Percentiles rank a stretch among this genome's conserved stretches.
Evolutionary conservation across 2,329 filamentous ascomycete genomes (phyloP).

Genomic region (Cladophialophora exuberans): DNA sequence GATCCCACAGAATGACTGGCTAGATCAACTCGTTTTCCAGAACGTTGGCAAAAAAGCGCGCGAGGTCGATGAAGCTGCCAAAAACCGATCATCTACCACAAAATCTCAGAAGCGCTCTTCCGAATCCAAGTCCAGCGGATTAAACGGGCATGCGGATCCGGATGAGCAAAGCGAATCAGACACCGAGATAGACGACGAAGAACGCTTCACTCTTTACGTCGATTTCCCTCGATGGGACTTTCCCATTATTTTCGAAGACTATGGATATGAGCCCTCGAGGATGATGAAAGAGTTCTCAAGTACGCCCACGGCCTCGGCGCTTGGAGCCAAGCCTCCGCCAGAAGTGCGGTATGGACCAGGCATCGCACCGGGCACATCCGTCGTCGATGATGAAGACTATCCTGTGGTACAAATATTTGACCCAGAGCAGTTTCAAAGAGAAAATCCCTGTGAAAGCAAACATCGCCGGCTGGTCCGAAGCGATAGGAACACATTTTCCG

Average conservation of each 20-base stretch:
- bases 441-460: conserved; percentile 95
- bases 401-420: conserved; percentile 87
- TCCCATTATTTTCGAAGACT: conserved; percentile 90
- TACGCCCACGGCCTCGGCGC: conserved; percentile 66
- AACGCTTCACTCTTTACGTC: conserved; percentile 80
- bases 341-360: conserved; percentile 90
- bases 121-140: conserved; percentile 7
- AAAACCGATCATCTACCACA: conserved; percentile 54
- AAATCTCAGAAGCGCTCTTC: conserved; percentile 39
- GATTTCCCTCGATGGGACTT: conserved; percentile 96
- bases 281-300: conserved; percentile 73
- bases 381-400: conserved; percentile 48
- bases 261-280: conserved; percentile 85
- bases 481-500: conserved; percentile 88
- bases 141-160: conserved; percentile 43
- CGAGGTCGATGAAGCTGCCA: conserved; percentile 65
- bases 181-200: conserved; percentile 55
- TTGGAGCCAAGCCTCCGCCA: conserved; percentile 77
- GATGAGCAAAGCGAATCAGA: conserved; percentile 39
- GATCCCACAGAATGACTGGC: conserved; percentile 89
- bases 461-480: conserved; percentile 90
- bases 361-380: conserved; percentile 69
- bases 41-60: conserved; percentile 78
- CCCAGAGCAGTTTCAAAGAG: conserved; percentile 82
- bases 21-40: conserved; percentile 91